Evolutionary conservation across 345 rosid species (phyloP).

Genomic region (Psidium guajava): DNA sequence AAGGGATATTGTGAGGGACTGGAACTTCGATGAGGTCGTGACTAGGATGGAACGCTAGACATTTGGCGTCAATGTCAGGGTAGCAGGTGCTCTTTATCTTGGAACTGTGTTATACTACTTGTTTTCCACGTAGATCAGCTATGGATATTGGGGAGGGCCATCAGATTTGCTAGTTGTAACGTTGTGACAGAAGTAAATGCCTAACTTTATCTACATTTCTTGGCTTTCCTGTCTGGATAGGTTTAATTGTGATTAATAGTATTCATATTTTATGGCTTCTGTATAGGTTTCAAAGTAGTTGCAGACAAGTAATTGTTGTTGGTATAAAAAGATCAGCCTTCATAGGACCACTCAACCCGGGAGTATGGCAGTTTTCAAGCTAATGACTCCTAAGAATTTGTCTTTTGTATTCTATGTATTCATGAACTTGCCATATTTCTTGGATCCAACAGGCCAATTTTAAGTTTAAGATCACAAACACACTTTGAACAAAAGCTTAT

Average conservation of each 20-base stretch:
- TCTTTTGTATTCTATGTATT: neutral
- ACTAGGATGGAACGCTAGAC: slow-evolving; percentile 29
- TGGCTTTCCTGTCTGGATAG: neutral
- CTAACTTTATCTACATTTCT: neutral
- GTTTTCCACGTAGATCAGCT: neutral
- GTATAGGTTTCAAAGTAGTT: neutral
- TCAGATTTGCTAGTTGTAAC: neutral
- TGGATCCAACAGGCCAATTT: neutral
- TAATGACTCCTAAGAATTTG: neutral
- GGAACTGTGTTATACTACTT: neutral
- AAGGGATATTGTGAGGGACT: slow-evolving; percentile 90
- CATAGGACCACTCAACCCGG: neutral
- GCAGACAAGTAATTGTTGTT: neutral
- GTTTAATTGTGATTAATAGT: neutral
- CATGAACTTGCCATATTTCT: neutral
- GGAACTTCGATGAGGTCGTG: slow-evolving; percentile 72
- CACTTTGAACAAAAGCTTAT: neutral
- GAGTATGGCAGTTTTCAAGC: neutral
- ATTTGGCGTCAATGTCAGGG: neutral
- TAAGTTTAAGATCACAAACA: neutral
- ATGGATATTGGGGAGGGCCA: neutral
- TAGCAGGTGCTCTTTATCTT: neutral
- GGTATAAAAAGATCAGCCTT: neutral
- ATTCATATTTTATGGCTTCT: neutral
- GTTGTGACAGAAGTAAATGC: neutral